A percentile compares a stretch with the other conserved stretches of the same genome.
These are phyloP conservation scores for Leishmania guyanensis DNA, from an alignment of 208 protist species.

Conservation along the genomic window DNA sequence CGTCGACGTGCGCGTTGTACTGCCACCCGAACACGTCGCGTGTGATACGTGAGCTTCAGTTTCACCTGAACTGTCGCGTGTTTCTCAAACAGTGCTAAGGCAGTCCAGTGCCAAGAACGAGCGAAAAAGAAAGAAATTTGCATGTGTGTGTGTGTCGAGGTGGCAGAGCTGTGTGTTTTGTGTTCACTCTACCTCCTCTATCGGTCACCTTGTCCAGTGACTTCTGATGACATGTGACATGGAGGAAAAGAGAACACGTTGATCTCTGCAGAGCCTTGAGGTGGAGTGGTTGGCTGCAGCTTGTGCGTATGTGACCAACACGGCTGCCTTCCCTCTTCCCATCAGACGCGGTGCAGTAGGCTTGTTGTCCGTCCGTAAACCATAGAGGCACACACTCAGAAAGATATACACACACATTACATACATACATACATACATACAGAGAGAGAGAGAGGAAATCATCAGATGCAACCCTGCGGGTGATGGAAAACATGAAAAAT, in stretches of 20 bases:
- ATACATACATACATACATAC: neutral
- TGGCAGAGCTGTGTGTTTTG: neutral
- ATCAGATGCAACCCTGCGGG: neutral
- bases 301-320: too few species aligned
- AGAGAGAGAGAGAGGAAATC: neutral
- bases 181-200: neutral
- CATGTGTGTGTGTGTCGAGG: too few species aligned
- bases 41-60: slow-evolving; percentile 56
- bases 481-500: neutral
- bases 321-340: neutral
- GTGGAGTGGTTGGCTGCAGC: neutral
- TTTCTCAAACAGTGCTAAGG: slow-evolving; percentile 31
- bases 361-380: neutral
- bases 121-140: too few species aligned
- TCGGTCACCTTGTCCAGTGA: neutral
- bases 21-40: slow-evolving; percentile 43
- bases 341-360: neutral
- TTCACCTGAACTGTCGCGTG: slow-evolving; percentile 49
- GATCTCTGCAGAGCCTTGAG: neutral
- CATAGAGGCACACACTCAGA: slow-evolving; percentile 12
- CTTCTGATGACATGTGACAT: neutral
- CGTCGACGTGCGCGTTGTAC: neutral
- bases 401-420: neutral
- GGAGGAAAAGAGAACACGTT: neutral
- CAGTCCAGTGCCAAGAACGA: too few species aligned